A percentile compares a stretch with the other conserved stretches of the same genome.
Conservation (phyloP, 192 early-diverging fungal genomes). For the Entophlyctis luteolus region DNA sequence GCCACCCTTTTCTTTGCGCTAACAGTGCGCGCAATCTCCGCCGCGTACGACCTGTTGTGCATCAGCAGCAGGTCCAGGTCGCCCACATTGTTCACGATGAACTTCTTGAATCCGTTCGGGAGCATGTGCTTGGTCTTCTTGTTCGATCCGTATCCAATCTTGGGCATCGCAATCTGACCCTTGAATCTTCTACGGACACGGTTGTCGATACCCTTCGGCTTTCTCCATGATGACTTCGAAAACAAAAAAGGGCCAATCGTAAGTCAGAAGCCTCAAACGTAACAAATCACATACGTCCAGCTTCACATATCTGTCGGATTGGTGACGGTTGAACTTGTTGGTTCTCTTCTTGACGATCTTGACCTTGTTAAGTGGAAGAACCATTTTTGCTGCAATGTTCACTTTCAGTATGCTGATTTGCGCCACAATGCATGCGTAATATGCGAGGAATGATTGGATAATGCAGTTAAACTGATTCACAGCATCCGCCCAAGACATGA, state of each 20-base stretch:
- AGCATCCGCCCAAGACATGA: too few species aligned
- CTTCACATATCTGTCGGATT: constrained; percentile 97
- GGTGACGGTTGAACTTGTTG: constrained; percentile 92
- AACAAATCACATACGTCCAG: constrained; percentile 63
- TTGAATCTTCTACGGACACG: constrained; percentile 96
- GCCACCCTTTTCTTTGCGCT: constrained; percentile 87
- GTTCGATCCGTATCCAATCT: constrained; percentile 99
- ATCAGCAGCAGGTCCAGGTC: constrained; percentile 96
- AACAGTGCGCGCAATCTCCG: constrained; percentile 98
- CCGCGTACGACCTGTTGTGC: constrained; percentile 99
- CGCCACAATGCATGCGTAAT: too few species aligned
- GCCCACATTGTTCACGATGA: constrained; percentile 82
- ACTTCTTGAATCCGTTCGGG: constrained; percentile 99
- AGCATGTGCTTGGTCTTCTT: constrained; percentile 92
- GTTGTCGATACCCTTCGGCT: constrained; percentile 99
- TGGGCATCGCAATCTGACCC: constrained; percentile 96
- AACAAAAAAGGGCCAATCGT: neutral
- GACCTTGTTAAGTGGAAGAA: constrained; percentile 87
- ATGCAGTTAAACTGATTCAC: too few species aligned
- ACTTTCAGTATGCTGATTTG: neutral
- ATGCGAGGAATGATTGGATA: too few species aligned
- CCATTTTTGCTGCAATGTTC: constrained; percentile 54
- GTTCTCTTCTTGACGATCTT: constrained; percentile 99
- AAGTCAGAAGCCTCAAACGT: neutral
- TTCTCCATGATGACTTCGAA: constrained; percentile 89